phyloP scores from a whole-genome alignment of 2,329 filamentous ascomycete species.

The Scedosporium minutisporum region DNA sequence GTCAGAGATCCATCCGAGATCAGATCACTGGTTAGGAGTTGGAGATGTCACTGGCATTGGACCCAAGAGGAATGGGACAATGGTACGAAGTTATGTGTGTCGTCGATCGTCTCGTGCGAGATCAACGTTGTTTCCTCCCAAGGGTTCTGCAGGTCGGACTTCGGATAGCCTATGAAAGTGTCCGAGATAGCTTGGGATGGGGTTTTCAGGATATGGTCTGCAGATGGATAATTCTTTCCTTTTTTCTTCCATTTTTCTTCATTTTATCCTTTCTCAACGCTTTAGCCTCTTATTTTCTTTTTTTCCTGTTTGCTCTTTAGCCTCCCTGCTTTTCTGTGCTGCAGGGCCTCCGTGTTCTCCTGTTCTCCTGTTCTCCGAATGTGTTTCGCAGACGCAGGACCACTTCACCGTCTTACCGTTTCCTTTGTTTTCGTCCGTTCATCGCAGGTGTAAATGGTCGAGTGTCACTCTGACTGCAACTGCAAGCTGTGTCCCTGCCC shows the following conservation, averaged over 20 bases:
- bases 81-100: neutral
- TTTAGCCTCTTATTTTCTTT: neutral
- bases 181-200: neutral
- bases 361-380: neutral
- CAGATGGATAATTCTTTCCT: neutral
- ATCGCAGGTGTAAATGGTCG: neutral
- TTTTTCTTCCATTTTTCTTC: neutral
- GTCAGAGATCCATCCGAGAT: neutral
- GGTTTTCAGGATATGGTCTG: neutral
- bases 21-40: neutral
- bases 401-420: neutral
- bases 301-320: neutral
- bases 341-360: neutral
- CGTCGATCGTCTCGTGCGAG: conserved; percentile 1
- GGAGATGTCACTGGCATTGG: neutral
- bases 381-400: neutral
- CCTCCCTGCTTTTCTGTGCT: neutral
- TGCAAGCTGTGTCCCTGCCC: conserved; percentile 2
- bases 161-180: conserved; percentile 1
- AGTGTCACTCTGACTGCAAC: neutral
- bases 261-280: neutral
- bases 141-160: neutral
- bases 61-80: neutral
- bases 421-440: neutral
- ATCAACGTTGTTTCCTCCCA: neutral